phyloP scores from a whole-genome alignment of 2,329 filamentous ascomycete genomes.

The Ophiocordyceps camponoti-saundersi region DNA sequence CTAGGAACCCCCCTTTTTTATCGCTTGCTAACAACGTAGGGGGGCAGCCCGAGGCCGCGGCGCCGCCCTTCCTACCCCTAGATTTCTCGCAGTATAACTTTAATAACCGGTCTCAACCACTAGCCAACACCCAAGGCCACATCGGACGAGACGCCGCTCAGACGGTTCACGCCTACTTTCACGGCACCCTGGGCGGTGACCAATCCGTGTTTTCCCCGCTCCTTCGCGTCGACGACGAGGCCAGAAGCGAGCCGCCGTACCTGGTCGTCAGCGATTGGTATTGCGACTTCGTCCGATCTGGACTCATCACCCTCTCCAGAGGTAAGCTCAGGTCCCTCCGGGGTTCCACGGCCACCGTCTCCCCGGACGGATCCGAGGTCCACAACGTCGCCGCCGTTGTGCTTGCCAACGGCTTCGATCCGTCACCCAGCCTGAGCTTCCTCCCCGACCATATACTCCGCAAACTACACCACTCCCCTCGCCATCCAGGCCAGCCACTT shows the following conservation, averaged over 20 bases:
- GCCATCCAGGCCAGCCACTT: constrained; percentile 39
- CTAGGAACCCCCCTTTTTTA: background rate
- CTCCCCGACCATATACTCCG: constrained; percentile 38
- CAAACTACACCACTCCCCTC: constrained; percentile 37
- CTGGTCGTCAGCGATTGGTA: constrained; percentile 59
- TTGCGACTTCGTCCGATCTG: constrained; percentile 53
- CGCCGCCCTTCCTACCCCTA: constrained; percentile 50
- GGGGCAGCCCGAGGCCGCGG: constrained; percentile 22
- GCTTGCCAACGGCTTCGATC: constrained; percentile 59
- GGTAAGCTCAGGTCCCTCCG: constrained; percentile 25
- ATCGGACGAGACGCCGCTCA: constrained; percentile 41
- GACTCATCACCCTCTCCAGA: constrained; percentile 32
- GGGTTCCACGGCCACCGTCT: constrained; percentile 18
- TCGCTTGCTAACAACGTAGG: background rate
- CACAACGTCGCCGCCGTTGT: constrained; percentile 48
- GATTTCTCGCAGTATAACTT: constrained; percentile 61
- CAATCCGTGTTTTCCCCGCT: constrained; percentile 32
- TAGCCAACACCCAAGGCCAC: constrained; percentile 48
- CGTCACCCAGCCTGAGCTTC: constrained; percentile 45
- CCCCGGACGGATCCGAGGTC: constrained; percentile 17
- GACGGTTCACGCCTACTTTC: constrained; percentile 32
- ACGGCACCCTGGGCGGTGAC: constrained; percentile 30
- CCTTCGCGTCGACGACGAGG: constrained; percentile 19
- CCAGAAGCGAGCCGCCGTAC: constrained; percentile 38
- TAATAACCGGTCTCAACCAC: constrained; percentile 37